These are phyloP conservation scores for Exophiala sp. DNA, from an alignment of 2,329 filamentous ascomycete genomes.

Conservation along the genomic window DNA sequence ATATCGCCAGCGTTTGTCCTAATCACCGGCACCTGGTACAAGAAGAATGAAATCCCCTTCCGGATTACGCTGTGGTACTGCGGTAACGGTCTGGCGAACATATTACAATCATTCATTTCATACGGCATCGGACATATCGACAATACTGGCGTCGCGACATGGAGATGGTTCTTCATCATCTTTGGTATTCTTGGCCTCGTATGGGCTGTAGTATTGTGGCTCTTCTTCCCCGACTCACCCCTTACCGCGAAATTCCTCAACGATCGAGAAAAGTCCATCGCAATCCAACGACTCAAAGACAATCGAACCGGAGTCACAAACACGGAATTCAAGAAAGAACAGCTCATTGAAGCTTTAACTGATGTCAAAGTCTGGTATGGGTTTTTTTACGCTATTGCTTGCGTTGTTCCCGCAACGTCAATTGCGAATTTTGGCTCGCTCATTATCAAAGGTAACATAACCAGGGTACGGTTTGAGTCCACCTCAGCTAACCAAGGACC, in stretches of 20 bases:
- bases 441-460: background rate
- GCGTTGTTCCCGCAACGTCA: background rate
- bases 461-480: too few species aligned
- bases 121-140: too few species aligned
- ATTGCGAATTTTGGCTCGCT: background rate
- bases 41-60: background rate
- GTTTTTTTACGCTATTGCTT: constrained; percentile 20
- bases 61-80: too few species aligned
- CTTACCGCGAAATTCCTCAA: constrained; percentile 49
- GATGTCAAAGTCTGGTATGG: constrained; percentile 40
- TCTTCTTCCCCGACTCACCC: constrained; percentile 51
- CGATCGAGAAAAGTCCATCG: constrained; percentile 51
- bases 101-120: too few species aligned
- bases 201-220: background rate
- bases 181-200: background rate
- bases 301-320: constrained; percentile 56
- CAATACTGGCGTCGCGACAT: background rate
- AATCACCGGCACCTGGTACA: background rate
- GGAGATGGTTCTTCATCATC: background rate
- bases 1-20: constrained; percentile 45
- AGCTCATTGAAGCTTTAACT: constrained; percentile 38
- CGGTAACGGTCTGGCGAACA: too few species aligned
- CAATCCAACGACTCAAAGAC: constrained; percentile 52
- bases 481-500: too few species aligned
- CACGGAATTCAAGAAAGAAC: constrained; percentile 49